Conservation (phyloP, 768 basidiomycete genomes). For the Nevesoporus exiguus region DNA sequence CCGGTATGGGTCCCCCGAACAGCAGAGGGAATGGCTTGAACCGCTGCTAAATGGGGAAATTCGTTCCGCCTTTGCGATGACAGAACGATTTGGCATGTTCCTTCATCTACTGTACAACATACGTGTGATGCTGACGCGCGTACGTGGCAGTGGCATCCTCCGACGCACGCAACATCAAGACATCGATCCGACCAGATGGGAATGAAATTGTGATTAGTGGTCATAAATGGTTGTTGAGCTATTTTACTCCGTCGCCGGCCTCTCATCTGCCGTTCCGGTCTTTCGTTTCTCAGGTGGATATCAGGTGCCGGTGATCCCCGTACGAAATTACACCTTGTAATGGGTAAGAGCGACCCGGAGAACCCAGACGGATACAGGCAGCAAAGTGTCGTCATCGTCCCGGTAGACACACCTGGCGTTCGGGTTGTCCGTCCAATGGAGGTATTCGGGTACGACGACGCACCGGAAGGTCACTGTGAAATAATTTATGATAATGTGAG, state of each 20-base stretch:
- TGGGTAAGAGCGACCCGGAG: slow-evolving; percentile 89
- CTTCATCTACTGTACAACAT: slow-evolving; percentile 4
- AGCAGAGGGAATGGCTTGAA: slow-evolving; percentile 86
- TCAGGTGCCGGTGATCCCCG: slow-evolving; percentile 95
- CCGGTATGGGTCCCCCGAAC: slow-evolving; percentile 85
- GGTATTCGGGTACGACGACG: slow-evolving; percentile 93
- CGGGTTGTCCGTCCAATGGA: slow-evolving; percentile 89
- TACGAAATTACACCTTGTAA: slow-evolving; percentile 84
- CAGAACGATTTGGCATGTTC: slow-evolving; percentile 75
- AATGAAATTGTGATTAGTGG: slow-evolving; percentile 91
- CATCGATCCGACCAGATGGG: slow-evolving; percentile 79
- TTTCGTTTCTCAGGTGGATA: slow-evolving; percentile 70
- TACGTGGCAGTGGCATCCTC: slow-evolving; percentile 76
- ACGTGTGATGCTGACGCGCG: slow-evolving; percentile 1
- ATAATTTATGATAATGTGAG: slow-evolving; percentile 92
- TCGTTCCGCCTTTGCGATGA: slow-evolving; percentile 95
- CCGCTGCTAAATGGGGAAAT: slow-evolving; percentile 92
- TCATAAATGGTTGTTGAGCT: slow-evolving; percentile 77
- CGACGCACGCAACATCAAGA: slow-evolving; percentile 93
- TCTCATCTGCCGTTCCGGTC: slow-evolving; percentile 15
- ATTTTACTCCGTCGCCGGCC: background rate
- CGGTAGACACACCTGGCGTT: slow-evolving; percentile 81
- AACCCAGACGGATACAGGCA: slow-evolving; percentile 76
- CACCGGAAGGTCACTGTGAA: slow-evolving; percentile 96
- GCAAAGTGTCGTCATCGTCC: slow-evolving; percentile 95